Percentiles rank a stretch among this genome's conserved stretches.
phyloP scores from a whole-genome alignment of 192 early-diverging fungal genomes.

The Kickxella alabastrina region DNA sequence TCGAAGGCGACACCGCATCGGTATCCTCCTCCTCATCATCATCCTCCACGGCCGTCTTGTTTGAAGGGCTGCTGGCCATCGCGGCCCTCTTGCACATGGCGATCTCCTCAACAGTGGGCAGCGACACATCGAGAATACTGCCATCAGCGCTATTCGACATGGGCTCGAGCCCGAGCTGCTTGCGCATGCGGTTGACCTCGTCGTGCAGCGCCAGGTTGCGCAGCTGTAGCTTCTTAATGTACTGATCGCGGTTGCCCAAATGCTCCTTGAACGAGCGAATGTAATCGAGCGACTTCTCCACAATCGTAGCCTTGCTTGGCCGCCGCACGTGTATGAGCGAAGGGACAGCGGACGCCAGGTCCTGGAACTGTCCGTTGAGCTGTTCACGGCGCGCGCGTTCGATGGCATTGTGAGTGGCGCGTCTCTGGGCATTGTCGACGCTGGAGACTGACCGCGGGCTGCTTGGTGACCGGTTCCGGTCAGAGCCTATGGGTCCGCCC shows the following conservation, averaged over 20 bases:
- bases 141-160: too few species aligned
- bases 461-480: conserved; percentile 43
- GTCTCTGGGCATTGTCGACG: conserved; percentile 56
- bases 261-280: conserved; percentile 51
- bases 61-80: too few species aligned
- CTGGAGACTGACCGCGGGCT: conserved; percentile 15
- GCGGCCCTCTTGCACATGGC: too few species aligned
- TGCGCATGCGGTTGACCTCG: conserved; percentile 61
- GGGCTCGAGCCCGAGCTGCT: conserved; percentile 56
- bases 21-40: neutral
- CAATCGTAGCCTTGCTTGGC: conserved; percentile 78
- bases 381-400: conserved; percentile 77
- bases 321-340: conserved; percentile 66
- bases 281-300: conserved; percentile 72
- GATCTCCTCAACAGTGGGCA: too few species aligned
- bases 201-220: conserved; percentile 56
- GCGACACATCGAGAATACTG: too few species aligned
- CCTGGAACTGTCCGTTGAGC: conserved; percentile 77
- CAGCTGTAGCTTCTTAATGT: conserved; percentile 49
- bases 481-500: conserved; percentile 22
- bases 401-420: conserved; percentile 77
- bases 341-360: conserved; percentile 76
- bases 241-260: conserved; percentile 42
- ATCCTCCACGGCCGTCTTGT: too few species aligned
- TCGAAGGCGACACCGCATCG: neutral